A percentile compares a stretch with the other conserved stretches of the same genome.
phyloP scores from a whole-genome alignment of 352 stramenopile species.

The Phytophthora multivora region DNA sequence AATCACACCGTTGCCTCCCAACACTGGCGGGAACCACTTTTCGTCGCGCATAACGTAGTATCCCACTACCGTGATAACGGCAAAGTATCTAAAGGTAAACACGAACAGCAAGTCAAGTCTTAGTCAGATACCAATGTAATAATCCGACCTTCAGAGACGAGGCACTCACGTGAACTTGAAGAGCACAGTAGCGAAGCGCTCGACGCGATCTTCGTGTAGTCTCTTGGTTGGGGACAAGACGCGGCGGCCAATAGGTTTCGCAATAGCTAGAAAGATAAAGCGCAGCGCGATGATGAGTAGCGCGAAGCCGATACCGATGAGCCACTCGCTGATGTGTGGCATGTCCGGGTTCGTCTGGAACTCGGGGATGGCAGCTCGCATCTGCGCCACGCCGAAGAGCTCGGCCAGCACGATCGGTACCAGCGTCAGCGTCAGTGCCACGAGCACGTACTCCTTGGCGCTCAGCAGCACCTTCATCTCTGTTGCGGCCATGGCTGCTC shows the following conservation, averaged over 20 bases:
- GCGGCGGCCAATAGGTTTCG: slow-evolving; percentile 31
- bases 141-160: slow-evolving; percentile 28
- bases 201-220: slow-evolving; percentile 32
- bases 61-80: slow-evolving; percentile 36
- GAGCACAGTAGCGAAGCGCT: slow-evolving; percentile 42
- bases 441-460: slow-evolving; percentile 42
- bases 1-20: slow-evolving; percentile 45
- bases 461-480: slow-evolving; percentile 40
- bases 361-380: slow-evolving; percentile 35
- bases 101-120: slow-evolving; percentile 6
- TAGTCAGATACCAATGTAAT: slow-evolving; percentile 12
- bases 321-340: slow-evolving; percentile 34
- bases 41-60: slow-evolving; percentile 55
- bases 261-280: slow-evolving; percentile 26
- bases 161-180: slow-evolving; percentile 44
- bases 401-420: slow-evolving; percentile 37
- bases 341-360: slow-evolving; percentile 42
- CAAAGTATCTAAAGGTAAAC: slow-evolving; percentile 32
- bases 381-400: slow-evolving; percentile 40
- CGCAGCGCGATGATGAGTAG: slow-evolving; percentile 36
- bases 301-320: slow-evolving; percentile 30
- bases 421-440: slow-evolving; percentile 32
- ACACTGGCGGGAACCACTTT: slow-evolving; percentile 49
- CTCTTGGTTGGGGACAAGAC: slow-evolving; percentile 35
- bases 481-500: slow-evolving; percentile 36